Conservation (phyloP, 129 eudicot genomes). For the Artemisia annua region DNA sequence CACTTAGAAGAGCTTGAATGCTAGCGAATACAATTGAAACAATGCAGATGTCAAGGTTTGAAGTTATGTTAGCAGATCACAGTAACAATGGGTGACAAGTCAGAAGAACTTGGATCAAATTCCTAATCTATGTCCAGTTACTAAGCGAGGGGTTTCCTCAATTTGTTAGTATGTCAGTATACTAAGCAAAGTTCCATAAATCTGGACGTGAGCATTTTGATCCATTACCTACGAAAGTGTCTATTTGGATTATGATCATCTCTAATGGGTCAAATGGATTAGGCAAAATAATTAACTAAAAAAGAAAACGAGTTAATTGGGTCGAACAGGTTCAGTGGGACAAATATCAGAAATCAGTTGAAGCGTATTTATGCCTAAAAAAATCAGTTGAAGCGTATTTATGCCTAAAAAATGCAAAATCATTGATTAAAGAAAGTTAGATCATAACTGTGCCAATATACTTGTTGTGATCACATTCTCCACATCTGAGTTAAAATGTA, state of each 20-base stretch:
- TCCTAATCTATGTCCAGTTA: neutral
- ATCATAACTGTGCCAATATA: neutral
- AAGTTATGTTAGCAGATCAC: neutral
- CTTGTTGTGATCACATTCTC: neutral
- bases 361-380: neutral
- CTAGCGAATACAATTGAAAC: slow-evolving; percentile 23
- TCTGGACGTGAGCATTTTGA: neutral
- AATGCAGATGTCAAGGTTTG: slow-evolving; percentile 7
- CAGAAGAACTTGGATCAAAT: too few species aligned
- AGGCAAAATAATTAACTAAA: neutral
- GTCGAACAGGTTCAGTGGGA: neutral
- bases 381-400: too few species aligned
- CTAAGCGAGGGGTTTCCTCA: slow-evolving; percentile 4
- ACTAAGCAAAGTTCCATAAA: slow-evolving; percentile 4
- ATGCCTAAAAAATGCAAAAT: neutral
- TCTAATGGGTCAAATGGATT: neutral
- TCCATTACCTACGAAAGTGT: neutral
- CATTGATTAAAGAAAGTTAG: neutral
- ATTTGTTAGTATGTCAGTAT: neutral
- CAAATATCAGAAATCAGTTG: neutral
- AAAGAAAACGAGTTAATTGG: neutral
- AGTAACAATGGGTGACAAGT: neutral
- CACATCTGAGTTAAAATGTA: neutral
- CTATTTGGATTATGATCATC: neutral
- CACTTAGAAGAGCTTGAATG: slow-evolving; percentile 62